A percentile compares a stretch with the other conserved stretches of the same genome.
These are phyloP conservation scores for Tilletia walkeri DNA, from an alignment of 1,284 basidiomycete genomes.

Conservation along the genomic window DNA sequence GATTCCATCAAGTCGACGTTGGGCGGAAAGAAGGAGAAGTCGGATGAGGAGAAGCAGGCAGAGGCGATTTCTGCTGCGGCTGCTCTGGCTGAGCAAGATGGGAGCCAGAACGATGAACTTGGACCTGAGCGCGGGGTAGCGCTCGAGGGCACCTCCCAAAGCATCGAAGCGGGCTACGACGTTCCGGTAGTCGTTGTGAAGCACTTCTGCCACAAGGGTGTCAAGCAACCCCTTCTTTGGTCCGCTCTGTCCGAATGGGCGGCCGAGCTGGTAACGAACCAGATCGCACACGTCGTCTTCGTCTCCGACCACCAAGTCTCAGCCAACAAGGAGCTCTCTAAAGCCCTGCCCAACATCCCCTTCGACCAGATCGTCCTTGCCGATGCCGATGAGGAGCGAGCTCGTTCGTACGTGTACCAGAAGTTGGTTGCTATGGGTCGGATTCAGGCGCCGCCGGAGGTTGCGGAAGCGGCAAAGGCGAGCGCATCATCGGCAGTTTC, in stretches of 20 bases:
- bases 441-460: constrained; percentile 22
- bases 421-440: constrained; percentile 68
- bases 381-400: constrained; percentile 79
- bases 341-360: constrained; percentile 83
- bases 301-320: constrained; percentile 87
- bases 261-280: constrained; percentile 60
- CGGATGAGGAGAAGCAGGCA: constrained; percentile 9
- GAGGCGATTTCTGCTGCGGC: neutral
- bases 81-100: neutral
- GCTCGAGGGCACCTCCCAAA: neutral
- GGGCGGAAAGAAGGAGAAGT: neutral
- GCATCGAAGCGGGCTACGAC: neutral
- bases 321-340: constrained; percentile 71
- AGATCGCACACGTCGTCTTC: constrained; percentile 87
- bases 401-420: constrained; percentile 75
- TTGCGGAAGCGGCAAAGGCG: neutral
- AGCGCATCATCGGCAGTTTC: neutral
- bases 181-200: constrained; percentile 36
- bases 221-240: constrained; percentile 70
- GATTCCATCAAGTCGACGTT: neutral
- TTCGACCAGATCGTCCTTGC: constrained; percentile 61
- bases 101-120: neutral
- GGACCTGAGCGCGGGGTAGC: neutral
- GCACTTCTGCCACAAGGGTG: constrained; percentile 48
- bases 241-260: constrained; percentile 81